phyloP scores from a whole-genome alignment of 345 rosid species.

The Linum lewisii region DNA sequence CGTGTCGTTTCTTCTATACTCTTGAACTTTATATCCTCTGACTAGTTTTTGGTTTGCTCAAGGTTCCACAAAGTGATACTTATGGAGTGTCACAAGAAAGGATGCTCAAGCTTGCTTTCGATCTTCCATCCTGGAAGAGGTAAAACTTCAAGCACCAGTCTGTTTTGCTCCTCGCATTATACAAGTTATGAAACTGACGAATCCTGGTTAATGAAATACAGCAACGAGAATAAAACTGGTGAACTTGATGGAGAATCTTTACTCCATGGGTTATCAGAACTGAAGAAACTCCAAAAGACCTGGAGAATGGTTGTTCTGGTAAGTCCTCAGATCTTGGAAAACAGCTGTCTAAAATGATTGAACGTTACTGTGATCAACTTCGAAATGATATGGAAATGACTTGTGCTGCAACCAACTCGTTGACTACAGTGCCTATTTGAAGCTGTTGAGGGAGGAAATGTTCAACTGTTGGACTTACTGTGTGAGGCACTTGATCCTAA shows the following conservation, averaged over 20 bases:
- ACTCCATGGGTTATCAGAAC: slow-evolving; percentile 40
- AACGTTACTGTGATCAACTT: neutral
- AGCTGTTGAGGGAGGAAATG: slow-evolving; percentile 49
- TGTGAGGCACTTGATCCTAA: slow-evolving; percentile 85
- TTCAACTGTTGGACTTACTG: slow-evolving; percentile 62
- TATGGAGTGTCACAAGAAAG: slow-evolving; percentile 35
- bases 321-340: slow-evolving; percentile 17
- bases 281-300: slow-evolving; percentile 47
- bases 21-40: neutral
- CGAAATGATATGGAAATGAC: neutral
- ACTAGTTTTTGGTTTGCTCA: neutral
- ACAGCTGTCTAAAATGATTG: neutral
- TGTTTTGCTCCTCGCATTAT: slow-evolving; percentile 3
- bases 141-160: slow-evolving; percentile 13
- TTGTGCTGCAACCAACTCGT: slow-evolving; percentile 12
- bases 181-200: slow-evolving; percentile 9
- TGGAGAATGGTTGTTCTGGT: slow-evolving; percentile 78
- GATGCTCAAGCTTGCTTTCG: slow-evolving; percentile 42
- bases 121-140: slow-evolving; percentile 55
- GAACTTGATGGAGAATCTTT: slow-evolving; percentile 39
- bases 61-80: slow-evolving; percentile 32
- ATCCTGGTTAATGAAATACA: slow-evolving; percentile 24
- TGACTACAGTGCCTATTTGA: slow-evolving; percentile 62
- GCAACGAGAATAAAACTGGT: slow-evolving; percentile 37
- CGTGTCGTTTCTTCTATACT: neutral